These are phyloP conservation scores for Exophiala xenobiotica DNA, from an alignment of 2,329 filamentous ascomycete species.

Conservation along the genomic window DNA sequence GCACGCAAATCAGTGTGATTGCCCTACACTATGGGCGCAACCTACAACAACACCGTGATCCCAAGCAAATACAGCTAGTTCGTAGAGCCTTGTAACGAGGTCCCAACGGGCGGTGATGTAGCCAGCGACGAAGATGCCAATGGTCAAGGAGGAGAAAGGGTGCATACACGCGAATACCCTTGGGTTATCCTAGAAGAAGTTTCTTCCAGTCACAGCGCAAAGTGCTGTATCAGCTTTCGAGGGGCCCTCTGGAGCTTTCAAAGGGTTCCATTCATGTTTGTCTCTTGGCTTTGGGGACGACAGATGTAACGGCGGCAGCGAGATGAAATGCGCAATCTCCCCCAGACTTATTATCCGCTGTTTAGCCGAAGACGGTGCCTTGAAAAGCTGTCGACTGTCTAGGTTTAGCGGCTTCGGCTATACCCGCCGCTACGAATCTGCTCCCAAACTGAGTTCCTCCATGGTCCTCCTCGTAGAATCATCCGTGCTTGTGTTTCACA, in stretches of 20 bases:
- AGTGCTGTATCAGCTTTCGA: too few relatives aligned
- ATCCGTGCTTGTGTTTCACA: slow-evolving; percentile 12
- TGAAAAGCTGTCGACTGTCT: background rate
- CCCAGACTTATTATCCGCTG: background rate
- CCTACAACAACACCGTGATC: slow-evolving; percentile 95
- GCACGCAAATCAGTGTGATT: slow-evolving; percentile 9
- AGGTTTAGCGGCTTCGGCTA: slow-evolving; percentile 1
- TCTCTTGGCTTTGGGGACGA: too few relatives aligned
- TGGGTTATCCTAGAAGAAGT: background rate
- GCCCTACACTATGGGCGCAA: slow-evolving; percentile 24
- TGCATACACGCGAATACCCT: slow-evolving; percentile 62
- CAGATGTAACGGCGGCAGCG: too few relatives aligned
- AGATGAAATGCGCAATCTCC: background rate
- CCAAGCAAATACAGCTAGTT: slow-evolving; percentile 96
- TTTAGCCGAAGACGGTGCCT: background rate
- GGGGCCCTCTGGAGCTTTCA: too few relatives aligned
- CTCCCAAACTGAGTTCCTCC: slow-evolving; percentile 4
- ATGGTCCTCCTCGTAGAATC: slow-evolving; percentile 2
- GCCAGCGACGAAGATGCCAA: slow-evolving; percentile 98
- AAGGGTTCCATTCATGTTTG: too few relatives aligned
- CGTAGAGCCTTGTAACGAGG: slow-evolving; percentile 92
- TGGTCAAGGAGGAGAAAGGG: slow-evolving; percentile 92
- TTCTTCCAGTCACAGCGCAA: too few relatives aligned
- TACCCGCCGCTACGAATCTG: background rate
- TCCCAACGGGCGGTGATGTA: slow-evolving; percentile 99